These are phyloP conservation scores for Vachellia collinsii DNA, from an alignment of 306 rosid genomes.

Conservation along the genomic window DNA sequence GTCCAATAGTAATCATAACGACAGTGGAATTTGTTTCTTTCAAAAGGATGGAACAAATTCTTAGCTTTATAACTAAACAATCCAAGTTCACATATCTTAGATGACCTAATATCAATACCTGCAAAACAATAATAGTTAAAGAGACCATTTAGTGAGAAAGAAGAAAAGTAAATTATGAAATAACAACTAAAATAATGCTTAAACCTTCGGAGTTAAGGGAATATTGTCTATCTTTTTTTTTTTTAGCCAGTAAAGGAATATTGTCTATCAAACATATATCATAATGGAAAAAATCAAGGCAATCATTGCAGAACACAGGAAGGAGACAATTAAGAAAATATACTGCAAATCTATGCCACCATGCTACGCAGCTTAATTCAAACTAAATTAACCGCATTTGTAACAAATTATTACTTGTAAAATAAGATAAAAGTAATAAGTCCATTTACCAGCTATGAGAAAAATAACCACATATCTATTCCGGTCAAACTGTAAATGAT, in stretches of 20 bases:
- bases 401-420: not conserved
- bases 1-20: constrained; percentile 97
- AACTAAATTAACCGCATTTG: not conserved
- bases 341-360: not conserved
- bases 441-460: not conserved
- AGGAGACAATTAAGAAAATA: not conserved
- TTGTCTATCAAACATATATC: constrained; percentile 21
- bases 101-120: constrained; percentile 94
- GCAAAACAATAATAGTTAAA: constrained; percentile 34
- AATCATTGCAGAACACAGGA: constrained; percentile 15
- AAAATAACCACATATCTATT: not conserved
- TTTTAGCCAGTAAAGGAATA: constrained; percentile 5
- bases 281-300: constrained; percentile 20
- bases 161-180: not conserved
- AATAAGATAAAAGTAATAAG: not conserved
- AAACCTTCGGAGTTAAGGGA: constrained; percentile 13
- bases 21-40: constrained; percentile 74
- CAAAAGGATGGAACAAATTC: constrained; percentile 69
- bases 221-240: too few species aligned
- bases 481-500: not conserved
- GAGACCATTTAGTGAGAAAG: not conserved
- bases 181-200: not conserved
- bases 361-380: not conserved
- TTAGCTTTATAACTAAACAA: constrained; percentile 79
- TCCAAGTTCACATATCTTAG: constrained; percentile 92